Conservation (phyloP, 1,139 yeast species). For the Candida buenavistaensis region DNA sequence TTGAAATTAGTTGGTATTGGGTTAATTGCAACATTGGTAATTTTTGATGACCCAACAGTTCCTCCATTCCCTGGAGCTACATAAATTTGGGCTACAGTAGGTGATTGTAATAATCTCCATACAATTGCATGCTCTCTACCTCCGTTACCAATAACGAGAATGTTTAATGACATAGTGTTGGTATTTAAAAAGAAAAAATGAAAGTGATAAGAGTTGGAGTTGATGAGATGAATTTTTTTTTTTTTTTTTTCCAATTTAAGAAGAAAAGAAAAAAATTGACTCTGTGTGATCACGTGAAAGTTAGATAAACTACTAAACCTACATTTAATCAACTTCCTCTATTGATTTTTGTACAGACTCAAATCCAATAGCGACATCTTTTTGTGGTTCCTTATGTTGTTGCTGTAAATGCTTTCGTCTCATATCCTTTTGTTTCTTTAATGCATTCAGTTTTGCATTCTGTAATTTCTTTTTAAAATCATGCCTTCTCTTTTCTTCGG, state of each 20-base stretch:
- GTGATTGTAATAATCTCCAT: constrained; percentile 86
- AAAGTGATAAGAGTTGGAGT: no score
- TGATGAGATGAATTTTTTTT: no score
- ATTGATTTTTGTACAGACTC: neutral
- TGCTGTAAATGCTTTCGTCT: constrained; percentile 21
- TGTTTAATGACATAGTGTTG: constrained; percentile 41
- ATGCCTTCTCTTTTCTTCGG: constrained; percentile 34
- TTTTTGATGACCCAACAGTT: constrained; percentile 60
- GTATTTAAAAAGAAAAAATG: constrained; percentile 1
- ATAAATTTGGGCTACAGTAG: constrained; percentile 66
- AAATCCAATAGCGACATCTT: neutral
- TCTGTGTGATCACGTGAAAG: no score
- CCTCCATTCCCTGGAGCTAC: constrained; percentile 99
- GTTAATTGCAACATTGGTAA: constrained; percentile 67
- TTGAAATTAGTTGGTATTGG: constrained; percentile 59
- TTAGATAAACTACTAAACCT: neutral
- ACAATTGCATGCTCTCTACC: constrained; percentile 98
- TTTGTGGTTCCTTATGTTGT: constrained; percentile 10
- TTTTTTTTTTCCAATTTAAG: no score
- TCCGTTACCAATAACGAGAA: constrained; percentile 93
- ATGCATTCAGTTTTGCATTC: constrained; percentile 37
- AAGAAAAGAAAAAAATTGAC: no score
- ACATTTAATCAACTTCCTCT: constrained; percentile 5
- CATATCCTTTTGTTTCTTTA: constrained; percentile 29
- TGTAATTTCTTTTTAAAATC: constrained; percentile 38